Evolutionary conservation across 2,329 filamentous ascomycete genomes (phyloP).

Genomic region (Hymenoscyphus repandus): DNA sequence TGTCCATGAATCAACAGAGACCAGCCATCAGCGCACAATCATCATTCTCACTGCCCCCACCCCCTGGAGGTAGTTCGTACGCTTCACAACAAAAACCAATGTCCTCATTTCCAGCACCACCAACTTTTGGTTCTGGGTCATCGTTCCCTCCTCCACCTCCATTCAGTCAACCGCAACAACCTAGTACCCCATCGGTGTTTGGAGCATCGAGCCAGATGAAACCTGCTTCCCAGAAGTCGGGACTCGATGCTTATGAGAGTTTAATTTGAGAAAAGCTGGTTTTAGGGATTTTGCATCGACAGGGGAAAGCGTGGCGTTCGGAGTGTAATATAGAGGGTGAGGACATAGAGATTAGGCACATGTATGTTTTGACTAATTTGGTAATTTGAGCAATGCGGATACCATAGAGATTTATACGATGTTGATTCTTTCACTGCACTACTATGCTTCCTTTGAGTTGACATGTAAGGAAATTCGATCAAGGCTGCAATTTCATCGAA

Average conservation of each 20-base stretch:
- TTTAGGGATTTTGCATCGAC: not conserved
- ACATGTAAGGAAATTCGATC: too few species aligned
- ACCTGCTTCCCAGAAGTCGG: constrained; percentile 32
- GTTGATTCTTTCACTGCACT: too few species aligned
- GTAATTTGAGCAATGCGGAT: too few species aligned
- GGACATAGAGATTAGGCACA: not conserved
- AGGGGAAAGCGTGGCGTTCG: not conserved
- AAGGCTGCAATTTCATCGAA: too few species aligned
- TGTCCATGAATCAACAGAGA: constrained; percentile 43
- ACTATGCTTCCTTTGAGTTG: too few species aligned
- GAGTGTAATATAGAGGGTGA: not conserved
- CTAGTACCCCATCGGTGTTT: constrained; percentile 15
- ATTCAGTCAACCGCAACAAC: constrained; percentile 25
- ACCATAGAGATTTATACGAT: too few species aligned
- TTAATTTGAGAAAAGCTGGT: constrained; percentile 35
- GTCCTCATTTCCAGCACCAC: constrained; percentile 19
- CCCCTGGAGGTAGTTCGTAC: constrained; percentile 18
- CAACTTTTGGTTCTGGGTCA: constrained; percentile 18
- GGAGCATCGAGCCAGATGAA: constrained; percentile 6
- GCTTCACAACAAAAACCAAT: constrained; percentile 7
- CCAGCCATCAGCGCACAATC: constrained; percentile 35
- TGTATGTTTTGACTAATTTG: too few species aligned
- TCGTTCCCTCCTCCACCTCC: too few species aligned
- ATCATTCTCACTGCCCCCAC: constrained; percentile 48
- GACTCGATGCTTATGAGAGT: constrained; percentile 52